Base-by-base conservation (phyloP, 2,329 filamentous ascomycete genomes). In the Colletotrichum lupini region DNA sequence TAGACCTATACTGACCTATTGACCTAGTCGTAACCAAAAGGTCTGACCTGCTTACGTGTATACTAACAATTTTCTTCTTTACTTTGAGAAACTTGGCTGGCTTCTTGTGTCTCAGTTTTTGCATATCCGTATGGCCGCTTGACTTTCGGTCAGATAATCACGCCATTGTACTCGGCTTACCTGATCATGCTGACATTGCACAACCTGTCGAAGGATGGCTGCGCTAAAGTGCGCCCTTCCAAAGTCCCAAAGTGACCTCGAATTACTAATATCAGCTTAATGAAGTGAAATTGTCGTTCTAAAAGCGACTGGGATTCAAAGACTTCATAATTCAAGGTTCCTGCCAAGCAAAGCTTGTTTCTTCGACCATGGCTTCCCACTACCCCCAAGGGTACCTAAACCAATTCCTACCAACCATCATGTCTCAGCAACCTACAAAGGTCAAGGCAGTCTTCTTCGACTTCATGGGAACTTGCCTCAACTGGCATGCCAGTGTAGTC, bases 391-490 rank as follows among this genome's bases (percentile, higher is more conserved):
- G 42, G 19, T 49, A 49, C 19, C 42, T 49, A 0, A n/a, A 49
- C 42, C 16, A 22, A n/a, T n/a, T 49, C 19, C 7, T 22, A 49
- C 19, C 42, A 11, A 22, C 19, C 19, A 46, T 26, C 30, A 67
- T 67, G 56, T 42, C 32, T 24, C 19, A 16, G 2, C 52, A 62
- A 37, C 24, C 52, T 30, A 30, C 42, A 32, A n/a, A 22, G 12
- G 22, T 85, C 70, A 87, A 85, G 77, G 87, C 85, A 3, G 81
- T 89, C 55, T 85, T 89, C 75, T 90, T 89, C 79, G 86, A 90
- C 79, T 87, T 90, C 76, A 90, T 90, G 87, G 87, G 88, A 28
- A 90, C 88, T 30, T 90, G 87, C 74, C 85, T 88, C 3, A 83
- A 90, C 77, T 90, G 87, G 88, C 87, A 89, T 72, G 78, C 77